Conservation (phyloP, 305 asterid genomes). For the Fraxinus latifolia region DNA sequence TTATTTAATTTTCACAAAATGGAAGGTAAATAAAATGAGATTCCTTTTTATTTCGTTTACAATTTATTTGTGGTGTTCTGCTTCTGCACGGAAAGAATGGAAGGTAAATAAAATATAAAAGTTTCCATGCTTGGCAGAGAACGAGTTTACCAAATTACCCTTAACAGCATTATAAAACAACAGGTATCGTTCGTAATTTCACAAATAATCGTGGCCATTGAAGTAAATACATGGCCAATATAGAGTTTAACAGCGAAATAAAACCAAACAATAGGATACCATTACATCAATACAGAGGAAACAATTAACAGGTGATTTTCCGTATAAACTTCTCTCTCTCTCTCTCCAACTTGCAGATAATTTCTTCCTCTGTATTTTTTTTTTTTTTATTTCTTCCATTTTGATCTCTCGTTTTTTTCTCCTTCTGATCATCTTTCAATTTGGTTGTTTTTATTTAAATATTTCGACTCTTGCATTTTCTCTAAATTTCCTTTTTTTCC, state of each 20-base stretch:
- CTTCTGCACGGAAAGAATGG: too few relatives aligned
- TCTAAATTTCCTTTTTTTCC: not conserved
- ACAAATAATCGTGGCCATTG: constrained; percentile 21
- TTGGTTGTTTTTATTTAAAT: constrained; percentile 26
- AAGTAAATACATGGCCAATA: constrained; percentile 11
- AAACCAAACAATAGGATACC: not conserved
- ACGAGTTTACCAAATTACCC: constrained; percentile 11
- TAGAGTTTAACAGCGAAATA: constrained; percentile 7
- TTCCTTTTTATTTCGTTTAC: not conserved
- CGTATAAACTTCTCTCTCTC: constrained; percentile 21
- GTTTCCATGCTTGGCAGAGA: not conserved
- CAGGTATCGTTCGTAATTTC: too few relatives aligned
- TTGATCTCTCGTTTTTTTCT: constrained; percentile 35
- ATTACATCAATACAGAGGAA: constrained; percentile 16
- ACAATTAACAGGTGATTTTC: constrained; percentile 37
- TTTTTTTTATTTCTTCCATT: not conserved
- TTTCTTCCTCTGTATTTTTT: constrained; percentile 18
- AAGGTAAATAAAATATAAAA: too few relatives aligned
- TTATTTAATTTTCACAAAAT: not conserved
- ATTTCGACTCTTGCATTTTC: constrained; percentile 3
- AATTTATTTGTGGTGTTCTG: not conserved
- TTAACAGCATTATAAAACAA: not conserved
- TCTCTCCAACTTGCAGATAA: constrained; percentile 31
- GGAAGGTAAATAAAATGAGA: not conserved
- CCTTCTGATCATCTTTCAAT: constrained; percentile 21